Conservation (phyloP, 2,329 filamentous ascomycete species). For the Scedosporium boydii region DNA sequence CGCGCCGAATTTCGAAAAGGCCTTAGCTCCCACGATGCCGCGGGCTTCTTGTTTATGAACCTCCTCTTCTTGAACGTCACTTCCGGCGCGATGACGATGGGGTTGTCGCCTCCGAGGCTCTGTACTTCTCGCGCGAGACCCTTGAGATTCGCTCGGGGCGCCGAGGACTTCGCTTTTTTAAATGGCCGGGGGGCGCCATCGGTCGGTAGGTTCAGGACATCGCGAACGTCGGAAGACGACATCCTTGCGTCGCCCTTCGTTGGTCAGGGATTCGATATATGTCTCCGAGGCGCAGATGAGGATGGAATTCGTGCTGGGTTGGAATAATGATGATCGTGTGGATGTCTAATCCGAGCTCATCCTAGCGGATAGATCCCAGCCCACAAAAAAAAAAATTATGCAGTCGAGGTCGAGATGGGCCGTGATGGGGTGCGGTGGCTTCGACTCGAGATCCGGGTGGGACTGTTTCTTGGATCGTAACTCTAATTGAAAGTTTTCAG, state of each 20-base stretch:
- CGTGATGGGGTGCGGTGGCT: background rate
- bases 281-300: background rate
- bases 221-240: conserved; percentile 73
- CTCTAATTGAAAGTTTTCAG: background rate
- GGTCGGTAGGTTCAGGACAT: conserved; percentile 73
- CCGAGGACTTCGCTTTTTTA: conserved; percentile 66
- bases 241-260: conserved; percentile 26
- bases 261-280: background rate
- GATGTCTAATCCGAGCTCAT: background rate
- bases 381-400: no score
- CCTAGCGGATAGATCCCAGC: background rate
- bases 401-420: background rate
- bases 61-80: conserved; percentile 47
- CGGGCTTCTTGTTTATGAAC: conserved; percentile 44
- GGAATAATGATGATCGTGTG: background rate
- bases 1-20: conserved; percentile 73
- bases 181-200: conserved; percentile 47
- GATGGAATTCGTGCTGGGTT: background rate
- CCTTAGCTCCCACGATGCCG: conserved; percentile 54
- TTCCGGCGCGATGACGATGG: conserved; percentile 57
- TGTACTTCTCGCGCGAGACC: conserved; percentile 58
- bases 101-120: conserved; percentile 55
- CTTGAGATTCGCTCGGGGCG: conserved; percentile 50
- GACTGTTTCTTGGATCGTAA: background rate
- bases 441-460: background rate